These are phyloP conservation scores for Fusarium sp. DNA, from an alignment of 2,329 filamentous ascomycete genomes.

Conservation along the genomic window DNA sequence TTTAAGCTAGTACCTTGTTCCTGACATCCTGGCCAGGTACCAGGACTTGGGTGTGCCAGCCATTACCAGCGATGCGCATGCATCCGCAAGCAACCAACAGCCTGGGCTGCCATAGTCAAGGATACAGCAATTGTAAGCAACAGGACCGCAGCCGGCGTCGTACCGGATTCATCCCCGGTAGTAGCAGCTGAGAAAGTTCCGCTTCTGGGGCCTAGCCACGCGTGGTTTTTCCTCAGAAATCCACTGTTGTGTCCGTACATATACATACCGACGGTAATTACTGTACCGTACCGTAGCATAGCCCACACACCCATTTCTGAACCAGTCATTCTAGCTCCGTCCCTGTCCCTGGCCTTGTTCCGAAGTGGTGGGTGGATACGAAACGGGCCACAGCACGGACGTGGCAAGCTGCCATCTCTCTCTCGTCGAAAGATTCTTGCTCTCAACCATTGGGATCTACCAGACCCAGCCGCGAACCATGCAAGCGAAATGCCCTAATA, in stretches of 20 bases:
- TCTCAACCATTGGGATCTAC: slow-evolving; percentile 42
- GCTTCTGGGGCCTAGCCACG: slow-evolving; percentile 31
- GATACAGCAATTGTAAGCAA: slow-evolving; percentile 2
- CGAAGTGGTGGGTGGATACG: slow-evolving; percentile 27
- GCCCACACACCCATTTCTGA: slow-evolving; percentile 14
- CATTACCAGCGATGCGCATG: slow-evolving; percentile 26
- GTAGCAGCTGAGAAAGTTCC: slow-evolving; percentile 29
- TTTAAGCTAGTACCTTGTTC: slow-evolving; percentile 36
- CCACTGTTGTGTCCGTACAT: slow-evolving; percentile 14
- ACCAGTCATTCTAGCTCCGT: slow-evolving; percentile 17
- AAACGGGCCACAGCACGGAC: slow-evolving; percentile 41
- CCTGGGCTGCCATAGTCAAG: slow-evolving; percentile 17
- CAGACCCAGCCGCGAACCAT: slow-evolving; percentile 35
- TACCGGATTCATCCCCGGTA: slow-evolving; percentile 40
- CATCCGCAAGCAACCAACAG: slow-evolving; percentile 27
- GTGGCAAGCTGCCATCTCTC: slow-evolving; percentile 44
- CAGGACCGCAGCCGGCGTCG: slow-evolving; percentile 27
- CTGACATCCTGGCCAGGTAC: slow-evolving; percentile 39
- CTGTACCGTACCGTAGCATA: background rate
- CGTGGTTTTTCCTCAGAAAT: slow-evolving; percentile 42
- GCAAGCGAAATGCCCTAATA: slow-evolving; percentile 36
- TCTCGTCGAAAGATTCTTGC: slow-evolving; percentile 12
- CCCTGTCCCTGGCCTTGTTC: slow-evolving; percentile 27
- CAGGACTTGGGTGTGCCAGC: slow-evolving; percentile 27
- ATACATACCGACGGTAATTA: background rate